Base-by-base conservation (phyloP, 371 early-diverging fungal species). In the Actinomucor elegans region DNA sequence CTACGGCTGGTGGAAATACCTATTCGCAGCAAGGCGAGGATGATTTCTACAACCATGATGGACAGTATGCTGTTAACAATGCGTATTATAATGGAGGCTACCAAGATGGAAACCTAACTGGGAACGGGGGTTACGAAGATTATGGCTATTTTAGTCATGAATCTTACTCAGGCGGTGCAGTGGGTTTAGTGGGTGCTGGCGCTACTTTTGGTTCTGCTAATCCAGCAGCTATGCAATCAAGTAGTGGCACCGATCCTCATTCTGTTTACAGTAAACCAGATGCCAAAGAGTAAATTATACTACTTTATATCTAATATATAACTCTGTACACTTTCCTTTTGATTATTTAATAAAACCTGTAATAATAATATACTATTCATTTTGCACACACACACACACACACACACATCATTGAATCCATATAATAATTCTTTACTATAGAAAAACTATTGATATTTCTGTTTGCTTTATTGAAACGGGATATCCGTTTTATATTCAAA, bases 261-360 rank as follows among this genome's bases (percentile, higher is more conserved):
- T 46, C 24, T 11, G 23, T 27, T 1, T 44, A 12, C 24, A 45
- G 46, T 17, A 53, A 53, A 28, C 54, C 54, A 20, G 54, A 53
- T 15, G 46, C 54, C 7, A 33, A 41, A 38, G 44, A 45, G 10
- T 49, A 53, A 45, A 24, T 14, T 26, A 14, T 15, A 26, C 18
- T 34, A n/a, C n/a, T n/a, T n/a, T n/a, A n/a, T n/a, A n/a, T n/a
- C n/a, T n/a, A n/a, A n/a, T n/a, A n/a, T n/a, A n/a, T n/a, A n/a
- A n/a, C n/a, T n/a, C n/a, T n/a, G n/a, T n/a, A n/a, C n/a, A n/a
- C n/a, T n/a, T n/a, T n/a, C n/a, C n/a, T n/a, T n/a, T n/a, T n/a
- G n/a, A n/a, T n/a, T n/a, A n/a, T n/a, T n/a, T n/a, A n/a, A n/a
- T n/a, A n/a, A n/a, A n/a, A n/a, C n/a, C n/a, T n/a, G n/a, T n/a